Evolutionary conservation across 345 rosid species (phyloP), one percentile per base, ranked within the genome.

Genomic region (Acer saccharum): DNA sequence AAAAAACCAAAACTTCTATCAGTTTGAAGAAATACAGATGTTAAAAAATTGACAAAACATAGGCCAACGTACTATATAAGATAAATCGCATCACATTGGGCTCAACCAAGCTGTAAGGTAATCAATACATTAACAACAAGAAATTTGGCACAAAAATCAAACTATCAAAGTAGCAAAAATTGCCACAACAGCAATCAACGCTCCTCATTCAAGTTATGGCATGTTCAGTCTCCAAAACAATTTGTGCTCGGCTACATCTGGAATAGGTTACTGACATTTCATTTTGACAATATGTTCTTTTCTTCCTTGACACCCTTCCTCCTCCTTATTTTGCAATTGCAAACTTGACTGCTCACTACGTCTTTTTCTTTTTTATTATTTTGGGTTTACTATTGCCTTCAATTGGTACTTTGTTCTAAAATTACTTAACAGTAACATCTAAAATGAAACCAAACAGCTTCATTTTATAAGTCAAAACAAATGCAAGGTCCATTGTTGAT

Each of bases 401-500:
- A 46, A 11, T 54, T 54, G 17, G 58, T 54, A 54, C n/a, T 16
- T 17, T 54, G 20, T 60, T 65, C 54, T 52, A 29, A 73, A 7
- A 73, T 39, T 39, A 64, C 62, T 48, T n/a, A 55, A 39, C 7
- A 65, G 39, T n/a, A 74, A 17, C 60, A 62, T 23, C 46, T 13
- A 16, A 13, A 21, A 21, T 48, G 20, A 57, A 71, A 60, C 18
- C 16, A 68, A 68, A 5, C 23, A 39, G n/a, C 39, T 70, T 25
- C 74, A 7, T 29, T 32, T 10, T n/a, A 20, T 41, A 57, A n/a
- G 27, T 32, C 43, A 23, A 54, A 32, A 41, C 20, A 52, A 48
- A 55, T 52, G 18, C 65, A 35, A 32, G 17, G 35, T 74, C 78
- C 74, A 32, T 60, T n/a, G 21, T 7, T 60, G 64, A 60, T 58